Evolutionary conservation across 2,329 filamentous ascomycete genomes (phyloP), one percentile per base, ranked within the genome.

Genomic region (Phaeosphaeriaceae sp.): DNA sequence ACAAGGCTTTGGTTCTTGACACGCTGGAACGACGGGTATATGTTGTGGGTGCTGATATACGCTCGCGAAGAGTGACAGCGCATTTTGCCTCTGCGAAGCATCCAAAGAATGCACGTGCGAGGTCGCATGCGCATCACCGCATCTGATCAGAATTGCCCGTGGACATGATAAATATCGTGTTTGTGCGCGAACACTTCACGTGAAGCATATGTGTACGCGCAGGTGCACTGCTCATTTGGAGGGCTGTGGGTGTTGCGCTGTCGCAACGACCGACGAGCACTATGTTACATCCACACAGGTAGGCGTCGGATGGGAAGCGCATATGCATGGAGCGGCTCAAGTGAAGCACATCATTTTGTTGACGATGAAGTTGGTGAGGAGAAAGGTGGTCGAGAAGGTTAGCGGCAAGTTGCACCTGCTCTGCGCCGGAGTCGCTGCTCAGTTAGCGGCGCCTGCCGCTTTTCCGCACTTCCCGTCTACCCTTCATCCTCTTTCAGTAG

Each of bases 41-140:
- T 31, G 22, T 24, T 31, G 45, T 40, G 17, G 36, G 36, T 40
- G 17, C 15, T 5, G 17, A 7, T 4, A 6, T 17, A 40, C 6
- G n/a, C n/a, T n/a, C n/a, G n/a, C n/a, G n/a, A n/a, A n/a, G n/a
- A n/a, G n/a, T n/a, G n/a, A n/a, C n/a, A n/a, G n/a, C n/a, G n/a
- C n/a, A n/a, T n/a, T n/a, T n/a, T n/a, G n/a, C n/a, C n/a, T n/a
- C n/a, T n/a, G n/a, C n/a, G n/a, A n/a, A n/a, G n/a, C n/a, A n/a
- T 7, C 17, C 13, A 40, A 15, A 17, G 17, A n/a, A 15, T n/a
- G 27, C 51, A 53, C 51, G 51, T 53, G 42, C 50, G 11, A 20
- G 19, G 15, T 36, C 41, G 44, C 51, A 53, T 53, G 51, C 51
- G 46, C 51, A 36, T 45, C 22, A n/a, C 41, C 10, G 22, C 22